These are phyloP conservation scores for Malassezia dermatis DNA, from an alignment of 1,284 basidiomycete species.

Conservation along the genomic window DNA sequence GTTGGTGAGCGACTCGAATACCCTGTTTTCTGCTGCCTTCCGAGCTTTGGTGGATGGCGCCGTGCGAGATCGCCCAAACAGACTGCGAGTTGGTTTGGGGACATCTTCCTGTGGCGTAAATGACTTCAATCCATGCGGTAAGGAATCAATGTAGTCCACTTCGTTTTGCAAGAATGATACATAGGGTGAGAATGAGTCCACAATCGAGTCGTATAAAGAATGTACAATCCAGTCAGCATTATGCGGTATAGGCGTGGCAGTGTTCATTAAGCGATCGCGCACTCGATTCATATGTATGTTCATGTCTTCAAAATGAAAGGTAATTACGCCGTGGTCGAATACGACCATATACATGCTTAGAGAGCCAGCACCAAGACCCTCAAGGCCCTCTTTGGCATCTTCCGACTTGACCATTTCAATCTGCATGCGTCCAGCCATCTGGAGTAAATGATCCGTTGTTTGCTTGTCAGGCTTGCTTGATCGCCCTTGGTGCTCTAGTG, in stretches of 20 bases:
- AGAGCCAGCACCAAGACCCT: conserved; percentile 60
- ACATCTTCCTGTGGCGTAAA: neutral
- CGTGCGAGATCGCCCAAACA: neutral
- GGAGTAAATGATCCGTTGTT: neutral
- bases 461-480: neutral
- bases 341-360: conserved; percentile 80
- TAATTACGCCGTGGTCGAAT: conserved; percentile 77
- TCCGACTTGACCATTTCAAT: conserved; percentile 53
- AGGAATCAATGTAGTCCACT: conserved; percentile 64
- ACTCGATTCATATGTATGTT: conserved; percentile 75
- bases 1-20: neutral
- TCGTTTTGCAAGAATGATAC: conserved; percentile 73
- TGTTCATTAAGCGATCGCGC: conserved; percentile 56
- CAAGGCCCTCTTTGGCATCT: conserved; percentile 55
- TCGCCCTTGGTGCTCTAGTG: neutral
- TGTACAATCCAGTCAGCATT: conserved; percentile 75
- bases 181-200: conserved; percentile 85
- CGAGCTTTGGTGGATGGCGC: neutral
- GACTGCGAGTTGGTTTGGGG: neutral
- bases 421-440: conserved; percentile 20
- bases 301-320: conserved; percentile 86
- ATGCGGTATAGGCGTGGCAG: conserved; percentile 27
- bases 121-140: conserved; percentile 51
- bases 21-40: neutral
- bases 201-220: conserved; percentile 80